Evolutionary conservation across 2,329 filamentous ascomycete species (phyloP).

Genomic region (Ophiostoma tasmaniense): DNA sequence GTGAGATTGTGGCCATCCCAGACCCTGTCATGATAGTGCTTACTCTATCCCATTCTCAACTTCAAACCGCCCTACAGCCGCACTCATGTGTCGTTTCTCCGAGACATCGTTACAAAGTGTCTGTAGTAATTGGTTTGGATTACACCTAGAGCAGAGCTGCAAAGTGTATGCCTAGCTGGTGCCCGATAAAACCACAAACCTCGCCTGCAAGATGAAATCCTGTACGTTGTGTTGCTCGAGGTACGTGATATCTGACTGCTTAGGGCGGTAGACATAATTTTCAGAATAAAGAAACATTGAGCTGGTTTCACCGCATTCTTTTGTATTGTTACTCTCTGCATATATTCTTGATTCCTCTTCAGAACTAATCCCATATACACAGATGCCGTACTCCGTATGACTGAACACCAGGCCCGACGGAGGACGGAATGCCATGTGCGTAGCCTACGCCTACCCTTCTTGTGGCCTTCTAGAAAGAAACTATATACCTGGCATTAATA

Average conservation of each 20-base stretch:
- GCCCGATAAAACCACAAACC: neutral
- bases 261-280: neutral
- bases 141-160: no score
- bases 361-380: neutral
- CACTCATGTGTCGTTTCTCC: neutral
- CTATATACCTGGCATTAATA: no score
- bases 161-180: neutral
- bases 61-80: neutral
- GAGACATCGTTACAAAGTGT: neutral
- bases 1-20: neutral
- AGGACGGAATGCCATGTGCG: neutral
- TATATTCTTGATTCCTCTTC: neutral
- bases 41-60: neutral
- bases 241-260: neutral
- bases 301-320: neutral
- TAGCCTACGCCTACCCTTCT: neutral
- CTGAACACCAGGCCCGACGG: neutral
- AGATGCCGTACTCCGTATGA: neutral
- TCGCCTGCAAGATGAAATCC: slow-evolving; percentile 8
- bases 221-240: neutral
- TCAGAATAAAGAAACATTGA: neutral
- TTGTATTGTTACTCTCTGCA: neutral
- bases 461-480: neutral
- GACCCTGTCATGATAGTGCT: neutral
- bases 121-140: no score